Base-by-base conservation (phyloP, 257 asterid genomes). In the Lycium barbarum region DNA sequence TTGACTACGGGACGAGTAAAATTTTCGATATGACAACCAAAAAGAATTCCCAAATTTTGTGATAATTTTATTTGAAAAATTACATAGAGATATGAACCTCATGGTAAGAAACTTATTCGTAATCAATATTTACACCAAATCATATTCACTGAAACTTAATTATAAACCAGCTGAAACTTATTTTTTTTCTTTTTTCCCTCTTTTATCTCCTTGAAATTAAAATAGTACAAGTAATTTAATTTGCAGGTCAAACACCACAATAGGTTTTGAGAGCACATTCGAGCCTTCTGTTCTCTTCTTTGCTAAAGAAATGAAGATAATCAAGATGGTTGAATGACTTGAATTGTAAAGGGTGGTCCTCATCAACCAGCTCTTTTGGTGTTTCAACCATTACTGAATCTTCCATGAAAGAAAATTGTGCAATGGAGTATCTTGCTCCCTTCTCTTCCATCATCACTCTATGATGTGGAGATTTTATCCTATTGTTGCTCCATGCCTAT, bases 401-500 rank as follows among this genome's bases (percentile, higher is more conserved):
- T 73, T 93, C 94, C 90, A 94, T 78, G 87, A 94, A 94, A 11
- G 97, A 93, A 81, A 94, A 93, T 47, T 93, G 98, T 0, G 94
- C 96, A n/a, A 93, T 88, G 12, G 95, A 86, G 62, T 88, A 90
- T 85, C 98, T 87, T 66, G 90, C 84, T 84, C 88, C 95, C 54
- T 89, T 89, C 10, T 89, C 97, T 84, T 86, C 92, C 2, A 84
- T 91, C 2, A 84, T 91, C 86, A 94, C 97, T 76, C 90, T 87
- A 54, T 94, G 96, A 45, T 81, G 90, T 2, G 96, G 92, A 15
- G 98, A 92, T 38, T 86, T 84, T 89, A 94, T 94, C 85, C 92
- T 88, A 6, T 89, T 79, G 47, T 93, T 93, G 93, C 97, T 92
- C 98, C 98, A 93, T 18, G 95, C 97, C 98, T 94, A 81, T 2